Conservation (phyloP, 441 rosid genomes). For the Populus hybrid region DNA sequence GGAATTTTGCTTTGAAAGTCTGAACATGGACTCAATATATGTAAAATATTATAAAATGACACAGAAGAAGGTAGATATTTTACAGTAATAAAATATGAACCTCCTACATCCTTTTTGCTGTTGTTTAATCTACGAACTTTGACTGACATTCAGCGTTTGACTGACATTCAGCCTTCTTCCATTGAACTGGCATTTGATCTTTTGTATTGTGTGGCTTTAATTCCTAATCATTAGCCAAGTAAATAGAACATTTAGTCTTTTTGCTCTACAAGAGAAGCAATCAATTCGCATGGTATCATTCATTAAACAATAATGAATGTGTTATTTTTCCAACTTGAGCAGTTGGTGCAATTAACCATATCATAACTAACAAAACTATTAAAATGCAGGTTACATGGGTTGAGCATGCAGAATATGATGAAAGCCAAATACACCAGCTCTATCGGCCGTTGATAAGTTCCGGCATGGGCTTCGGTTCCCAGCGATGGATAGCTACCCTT, state of each 20-base stretch:
- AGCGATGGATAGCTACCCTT: slow-evolving; percentile 87
- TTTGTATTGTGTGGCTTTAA: not conserved
- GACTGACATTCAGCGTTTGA: not conserved
- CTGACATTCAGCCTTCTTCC: not conserved
- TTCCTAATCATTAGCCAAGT: slow-evolving; percentile 7
- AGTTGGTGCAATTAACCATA: not conserved
- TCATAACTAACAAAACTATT: not conserved
- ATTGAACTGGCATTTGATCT: not conserved
- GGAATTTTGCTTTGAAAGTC: not conserved
- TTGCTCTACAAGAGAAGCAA: not conserved
- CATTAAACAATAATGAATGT: not conserved
- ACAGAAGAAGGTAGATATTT: not conserved
- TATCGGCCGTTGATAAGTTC: slow-evolving; percentile 57
- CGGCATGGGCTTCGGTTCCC: slow-evolving; percentile 89
- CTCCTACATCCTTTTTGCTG: not conserved
- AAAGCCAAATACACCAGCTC: slow-evolving; percentile 55
- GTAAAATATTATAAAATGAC: not conserved
- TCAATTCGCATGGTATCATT: not conserved
- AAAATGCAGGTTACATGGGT: slow-evolving; percentile 86
- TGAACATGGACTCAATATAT: not conserved
- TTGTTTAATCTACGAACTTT: not conserved
- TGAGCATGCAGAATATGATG: slow-evolving; percentile 83
- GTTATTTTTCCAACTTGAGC: not conserved
- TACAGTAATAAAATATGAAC: too few species aligned
- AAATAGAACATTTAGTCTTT: not conserved